Evolutionary conservation across 371 early-diverging fungal genomes (phyloP).

Genomic region (Haplosporangium sp.): DNA sequence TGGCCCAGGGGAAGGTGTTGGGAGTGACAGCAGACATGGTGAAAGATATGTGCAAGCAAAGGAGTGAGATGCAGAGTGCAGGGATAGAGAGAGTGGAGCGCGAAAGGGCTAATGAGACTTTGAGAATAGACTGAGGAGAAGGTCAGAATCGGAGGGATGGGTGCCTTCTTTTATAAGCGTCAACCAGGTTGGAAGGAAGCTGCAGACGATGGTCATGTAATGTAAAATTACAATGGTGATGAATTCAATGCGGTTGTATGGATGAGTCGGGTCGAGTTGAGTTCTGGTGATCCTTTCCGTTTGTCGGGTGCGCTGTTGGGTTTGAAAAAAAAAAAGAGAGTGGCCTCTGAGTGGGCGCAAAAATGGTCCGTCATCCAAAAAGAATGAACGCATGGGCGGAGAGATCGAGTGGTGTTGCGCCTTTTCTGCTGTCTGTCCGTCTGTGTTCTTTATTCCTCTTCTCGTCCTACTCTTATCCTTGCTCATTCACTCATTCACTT

Average conservation of each 20-base stretch:
- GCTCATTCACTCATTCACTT: too few species aligned
- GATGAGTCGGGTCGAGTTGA: too few species aligned
- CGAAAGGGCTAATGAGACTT: constrained; percentile 2
- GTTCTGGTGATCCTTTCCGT: too few species aligned
- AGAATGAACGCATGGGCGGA: too few species aligned
- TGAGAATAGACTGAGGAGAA: neutral
- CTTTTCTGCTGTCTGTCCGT: too few species aligned
- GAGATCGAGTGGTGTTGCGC: too few species aligned
- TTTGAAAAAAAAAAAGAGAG: too few species aligned
- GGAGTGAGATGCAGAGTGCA: neutral
- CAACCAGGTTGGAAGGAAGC: neutral
- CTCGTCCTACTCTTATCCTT: too few species aligned
- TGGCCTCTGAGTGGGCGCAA: too few species aligned
- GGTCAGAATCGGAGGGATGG: neutral
- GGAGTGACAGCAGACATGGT: constrained; percentile 32
- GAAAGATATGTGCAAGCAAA: neutral
- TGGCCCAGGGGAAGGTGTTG: constrained; percentile 31
- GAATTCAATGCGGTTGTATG: neutral
- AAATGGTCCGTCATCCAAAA: too few species aligned
- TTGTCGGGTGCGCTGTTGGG: too few species aligned
- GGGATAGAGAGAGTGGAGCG: neutral
- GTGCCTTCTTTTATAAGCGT: neutral
- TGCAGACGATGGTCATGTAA: neutral
- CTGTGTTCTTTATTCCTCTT: too few species aligned
- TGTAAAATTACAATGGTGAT: neutral